Conservation (phyloP, 1,284 basidiomycete genomes). For the Marasmius tenuissimus region DNA sequence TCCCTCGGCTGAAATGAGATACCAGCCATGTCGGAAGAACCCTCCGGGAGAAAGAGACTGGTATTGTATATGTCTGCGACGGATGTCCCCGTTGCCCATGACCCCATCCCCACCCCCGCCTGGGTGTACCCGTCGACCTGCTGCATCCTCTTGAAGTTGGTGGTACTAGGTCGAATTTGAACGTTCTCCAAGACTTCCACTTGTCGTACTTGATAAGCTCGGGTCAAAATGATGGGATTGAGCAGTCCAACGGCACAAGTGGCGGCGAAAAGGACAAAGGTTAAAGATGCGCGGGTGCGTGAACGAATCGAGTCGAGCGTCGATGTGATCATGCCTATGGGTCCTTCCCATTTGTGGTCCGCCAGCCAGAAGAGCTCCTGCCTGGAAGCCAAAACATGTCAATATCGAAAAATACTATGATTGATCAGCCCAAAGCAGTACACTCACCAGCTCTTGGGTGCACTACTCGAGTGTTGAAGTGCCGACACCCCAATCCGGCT, state of each 20-base stretch:
- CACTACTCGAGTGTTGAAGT: slow-evolving; percentile 9
- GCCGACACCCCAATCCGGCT: slow-evolving; percentile 15
- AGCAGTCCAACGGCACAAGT: slow-evolving; percentile 16
- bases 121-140: slow-evolving; percentile 16
- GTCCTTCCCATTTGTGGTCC: slow-evolving; percentile 19
- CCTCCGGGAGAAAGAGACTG: slow-evolving; percentile 13
- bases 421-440: no score
- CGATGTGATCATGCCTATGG: slow-evolving; percentile 16
- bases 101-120: slow-evolving; percentile 14
- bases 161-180: slow-evolving; percentile 11
- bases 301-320: slow-evolving; percentile 1
- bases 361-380: slow-evolving; percentile 17
- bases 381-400: no score
- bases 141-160: slow-evolving; percentile 5
- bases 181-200: slow-evolving; percentile 8
- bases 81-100: slow-evolving; percentile 17
- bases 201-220: slow-evolving; percentile 17
- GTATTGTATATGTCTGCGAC: slow-evolving; percentile 14
- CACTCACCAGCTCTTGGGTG: slow-evolving; percentile 16
- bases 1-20: slow-evolving; percentile 11
- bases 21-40: not conserved
- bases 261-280: slow-evolving; percentile 17
- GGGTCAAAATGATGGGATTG: slow-evolving; percentile 17
- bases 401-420: no score
- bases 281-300: slow-evolving; percentile 13